Evolutionary conservation across 1,284 basidiomycete genomes (phyloP).

Genomic region (Moesziomyces sp.): DNA sequence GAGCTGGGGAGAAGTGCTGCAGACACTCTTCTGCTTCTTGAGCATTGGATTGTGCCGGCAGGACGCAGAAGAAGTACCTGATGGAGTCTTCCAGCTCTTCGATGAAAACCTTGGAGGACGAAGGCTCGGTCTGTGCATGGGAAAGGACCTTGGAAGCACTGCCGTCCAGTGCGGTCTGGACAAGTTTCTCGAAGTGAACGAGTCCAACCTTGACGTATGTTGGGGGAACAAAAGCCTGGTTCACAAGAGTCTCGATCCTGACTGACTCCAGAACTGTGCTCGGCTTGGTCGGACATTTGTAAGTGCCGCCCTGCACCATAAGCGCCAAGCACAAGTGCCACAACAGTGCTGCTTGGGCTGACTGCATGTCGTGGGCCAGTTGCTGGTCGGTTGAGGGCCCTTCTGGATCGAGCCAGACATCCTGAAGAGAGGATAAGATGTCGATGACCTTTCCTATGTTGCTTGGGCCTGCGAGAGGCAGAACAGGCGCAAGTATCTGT

Average conservation of each 20-base stretch:
- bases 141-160: neutral
- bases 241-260: neutral
- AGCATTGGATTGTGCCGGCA: slow-evolving; percentile 1
- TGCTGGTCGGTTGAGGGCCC: neutral
- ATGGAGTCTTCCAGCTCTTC: slow-evolving; percentile 12
- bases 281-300: neutral
- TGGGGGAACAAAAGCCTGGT: neutral
- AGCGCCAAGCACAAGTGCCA: slow-evolving; percentile 18
- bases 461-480: slow-evolving; percentile 7
- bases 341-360: slow-evolving; percentile 9
- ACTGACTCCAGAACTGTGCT: neutral
- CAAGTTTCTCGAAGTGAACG: slow-evolving; percentile 6
- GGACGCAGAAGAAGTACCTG: slow-evolving; percentile 14
- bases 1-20: slow-evolving; percentile 9
- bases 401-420: slow-evolving; percentile 15
- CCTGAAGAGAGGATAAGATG: slow-evolving; percentile 15
- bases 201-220: neutral
- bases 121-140: neutral
- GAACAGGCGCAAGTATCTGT: slow-evolving; percentile 4
- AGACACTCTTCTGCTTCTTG: neutral
- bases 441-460: slow-evolving; percentile 1
- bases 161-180: neutral
- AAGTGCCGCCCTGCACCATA: slow-evolving; percentile 4
- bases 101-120: slow-evolving; percentile 10
- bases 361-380: neutral